Evolutionary conservation across 331 rosid species (phyloP).

Genomic region (Quercus lobata): DNA sequence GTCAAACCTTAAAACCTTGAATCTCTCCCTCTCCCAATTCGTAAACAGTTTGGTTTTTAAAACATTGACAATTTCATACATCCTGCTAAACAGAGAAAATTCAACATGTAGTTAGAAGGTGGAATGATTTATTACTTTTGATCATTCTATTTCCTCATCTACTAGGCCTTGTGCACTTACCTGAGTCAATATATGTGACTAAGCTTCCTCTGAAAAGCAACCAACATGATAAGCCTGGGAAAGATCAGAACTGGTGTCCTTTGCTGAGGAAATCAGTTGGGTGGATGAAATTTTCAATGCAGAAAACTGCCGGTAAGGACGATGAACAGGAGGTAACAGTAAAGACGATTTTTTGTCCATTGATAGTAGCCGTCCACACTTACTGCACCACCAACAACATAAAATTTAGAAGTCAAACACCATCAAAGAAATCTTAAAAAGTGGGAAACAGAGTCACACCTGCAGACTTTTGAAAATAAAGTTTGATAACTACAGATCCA

Average conservation of each 20-base stretch:
- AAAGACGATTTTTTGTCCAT: constrained; percentile 64
- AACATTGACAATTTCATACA: neutral
- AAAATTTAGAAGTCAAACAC: constrained; percentile 10
- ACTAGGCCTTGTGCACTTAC: constrained; percentile 25
- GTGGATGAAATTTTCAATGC: constrained; percentile 28
- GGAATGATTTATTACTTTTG: constrained; percentile 13
- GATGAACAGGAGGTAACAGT: constrained; percentile 67
- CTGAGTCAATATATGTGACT: constrained; percentile 20
- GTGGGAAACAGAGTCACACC: constrained; percentile 37
- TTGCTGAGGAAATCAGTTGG: constrained; percentile 29
- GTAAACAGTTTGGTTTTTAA: too few relatives aligned
- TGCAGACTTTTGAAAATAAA: constrained; percentile 73
- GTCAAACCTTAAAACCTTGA: too few relatives aligned
- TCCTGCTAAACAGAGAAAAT: neutral
- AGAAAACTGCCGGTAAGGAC: constrained; percentile 65
- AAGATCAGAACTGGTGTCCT: constrained; percentile 45
- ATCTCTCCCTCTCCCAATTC: too few relatives aligned
- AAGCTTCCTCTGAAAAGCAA: constrained; percentile 58
- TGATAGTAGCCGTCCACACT: constrained; percentile 68
- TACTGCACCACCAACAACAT: constrained; percentile 51
- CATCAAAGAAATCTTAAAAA: constrained; percentile 15
- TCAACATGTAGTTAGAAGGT: neutral
- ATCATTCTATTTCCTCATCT: constrained; percentile 7
- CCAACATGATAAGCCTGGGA: constrained; percentile 60
- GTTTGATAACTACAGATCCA: constrained; percentile 88